phyloP scores from a whole-genome alignment of 345 rosid genomes.

The Zanthoxylum bungeanum region DNA sequence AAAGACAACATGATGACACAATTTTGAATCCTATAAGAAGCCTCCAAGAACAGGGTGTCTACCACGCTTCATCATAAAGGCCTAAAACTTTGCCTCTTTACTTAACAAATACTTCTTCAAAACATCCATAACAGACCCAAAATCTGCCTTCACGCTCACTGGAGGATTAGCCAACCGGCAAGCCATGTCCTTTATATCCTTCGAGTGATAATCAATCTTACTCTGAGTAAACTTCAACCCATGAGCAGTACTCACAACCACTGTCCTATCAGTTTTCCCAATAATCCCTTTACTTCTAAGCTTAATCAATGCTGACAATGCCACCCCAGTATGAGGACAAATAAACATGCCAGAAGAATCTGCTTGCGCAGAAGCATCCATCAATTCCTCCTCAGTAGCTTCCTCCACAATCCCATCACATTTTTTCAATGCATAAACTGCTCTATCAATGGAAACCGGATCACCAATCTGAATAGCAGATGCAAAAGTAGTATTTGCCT shows the following conservation, averaged over 20 bases:
- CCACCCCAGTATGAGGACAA: constrained; percentile 59
- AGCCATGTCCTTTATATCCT: constrained; percentile 43
- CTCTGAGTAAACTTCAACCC: constrained; percentile 54
- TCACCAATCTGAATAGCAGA: constrained; percentile 55
- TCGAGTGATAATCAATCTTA: constrained; percentile 55
- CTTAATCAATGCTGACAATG: constrained; percentile 48
- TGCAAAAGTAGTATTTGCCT: constrained; percentile 42
- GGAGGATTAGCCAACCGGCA: constrained; percentile 51
- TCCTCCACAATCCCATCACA: constrained; percentile 55
- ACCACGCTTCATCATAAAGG: neutral
- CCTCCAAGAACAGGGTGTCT: constrained; percentile 4
- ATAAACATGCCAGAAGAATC: constrained; percentile 60
- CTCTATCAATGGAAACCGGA: constrained; percentile 53
- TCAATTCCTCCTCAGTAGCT: constrained; percentile 47
- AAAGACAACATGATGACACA: constrained; percentile 11
- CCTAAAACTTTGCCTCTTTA: constrained; percentile 20
- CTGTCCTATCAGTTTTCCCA: constrained; percentile 37
- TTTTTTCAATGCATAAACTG: constrained; percentile 46
- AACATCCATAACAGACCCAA: constrained; percentile 49
- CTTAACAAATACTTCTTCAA: constrained; percentile 39
- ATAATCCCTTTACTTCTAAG: constrained; percentile 42
- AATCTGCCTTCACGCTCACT: constrained; percentile 45
- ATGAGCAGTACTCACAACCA: constrained; percentile 54
- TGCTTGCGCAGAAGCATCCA: constrained; percentile 53
- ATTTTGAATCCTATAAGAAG: constrained; percentile 5